Base-by-base conservation (phyloP, 805 yeast genomes). In the Cyberlindnera mrakii region DNA sequence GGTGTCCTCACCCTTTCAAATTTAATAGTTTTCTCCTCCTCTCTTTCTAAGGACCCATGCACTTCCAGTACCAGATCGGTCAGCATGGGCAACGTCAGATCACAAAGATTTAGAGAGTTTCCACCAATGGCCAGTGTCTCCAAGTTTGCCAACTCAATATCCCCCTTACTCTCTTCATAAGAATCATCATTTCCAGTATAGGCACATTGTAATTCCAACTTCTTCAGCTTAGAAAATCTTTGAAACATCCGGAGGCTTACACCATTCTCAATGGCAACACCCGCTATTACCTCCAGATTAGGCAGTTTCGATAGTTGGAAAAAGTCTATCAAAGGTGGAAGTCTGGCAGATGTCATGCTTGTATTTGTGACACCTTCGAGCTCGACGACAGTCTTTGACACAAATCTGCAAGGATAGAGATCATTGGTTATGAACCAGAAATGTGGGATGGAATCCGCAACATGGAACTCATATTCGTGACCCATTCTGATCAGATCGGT, bases 241-340 rank as follows among this genome's bases (percentile, higher is more conserved):
- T 49, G 53, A 46, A 56, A 56, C 16, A 55, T 39, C 30, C 48
- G 37, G 13, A 56, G 33, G 13, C 44, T 39, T 1, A 42, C 3
- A 1, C 59, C 60, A 34, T 52, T 49, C 31, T 55, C 57, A 15
- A 56, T 49, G 1, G 59, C 52, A 13, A 55, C 42, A 4, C 50
- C 55, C 5, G 38, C 40, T 6, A 56, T 42, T 9, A 39, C 29
- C 23, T 19, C 39, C 6, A 56, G 33, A 18, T 52, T 49, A 5
- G 59, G 59, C 7, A 56, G 5, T 7, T 45, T 31, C 3, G 58
- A 53, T 9, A 30, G 13, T 23, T 53, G 36, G 30, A 56, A 42
- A 37, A 56, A 55, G 16, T 46, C 48, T 20, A 46, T 23, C 23
- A 55, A 23, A 3, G 54, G 50, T 1, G 56, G 54, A 3, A 53